Base-by-base conservation (phyloP, 768 basidiomycete species). In the Leccinum fibrillosum region DNA sequence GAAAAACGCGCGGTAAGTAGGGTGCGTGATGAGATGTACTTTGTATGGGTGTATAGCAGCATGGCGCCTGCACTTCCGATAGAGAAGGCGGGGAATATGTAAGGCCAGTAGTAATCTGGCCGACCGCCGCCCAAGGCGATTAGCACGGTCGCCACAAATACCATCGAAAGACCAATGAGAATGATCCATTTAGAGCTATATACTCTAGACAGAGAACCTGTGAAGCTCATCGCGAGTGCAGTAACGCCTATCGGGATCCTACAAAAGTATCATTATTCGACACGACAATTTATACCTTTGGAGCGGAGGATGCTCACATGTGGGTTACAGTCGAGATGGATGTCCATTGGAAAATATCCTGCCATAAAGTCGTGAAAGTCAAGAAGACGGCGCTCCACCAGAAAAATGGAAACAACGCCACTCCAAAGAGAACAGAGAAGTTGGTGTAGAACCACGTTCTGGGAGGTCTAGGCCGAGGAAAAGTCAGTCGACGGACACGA, bases 51-150 rank as follows among this genome's bases (percentile, higher is more conserved):
- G 59, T 74, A 84, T 11, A 73, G 67, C 51, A 83, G 63, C 66
- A 77, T 78, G 4, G 72, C 68, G 7, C 83, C 83, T 12, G 74
- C 70, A 15, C 78, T 75, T 9, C 82, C 82, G 47, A 84, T 57
- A 21, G 74, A 55, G 62, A 83, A 80, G 15, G 76, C 84, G 49
- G 84, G 82, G 61, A 84, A 80, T 48, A 76, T 69, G 57, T 75
- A 72, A 1, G 63, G 54, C 80, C 79, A 85, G 68, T 83, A 85
- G 35, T 72, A 65, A 10, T 70, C 71, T 13, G 74, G 72, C 6
- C 61, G 62, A 55, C 77, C 71, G 57, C 80, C 75, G 0, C 77
- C 78, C 48, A 78, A 69, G 11, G 77, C 75, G 34, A 83, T 67
- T n/a, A 83, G 66, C 49, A 72, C 57, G 5, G 77, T 80, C 10